Evolutionary conservation across 768 basidiomycete species (phyloP), one percentile per base, ranked within the genome.

Genomic region (Infundibulicybe gibba): DNA sequence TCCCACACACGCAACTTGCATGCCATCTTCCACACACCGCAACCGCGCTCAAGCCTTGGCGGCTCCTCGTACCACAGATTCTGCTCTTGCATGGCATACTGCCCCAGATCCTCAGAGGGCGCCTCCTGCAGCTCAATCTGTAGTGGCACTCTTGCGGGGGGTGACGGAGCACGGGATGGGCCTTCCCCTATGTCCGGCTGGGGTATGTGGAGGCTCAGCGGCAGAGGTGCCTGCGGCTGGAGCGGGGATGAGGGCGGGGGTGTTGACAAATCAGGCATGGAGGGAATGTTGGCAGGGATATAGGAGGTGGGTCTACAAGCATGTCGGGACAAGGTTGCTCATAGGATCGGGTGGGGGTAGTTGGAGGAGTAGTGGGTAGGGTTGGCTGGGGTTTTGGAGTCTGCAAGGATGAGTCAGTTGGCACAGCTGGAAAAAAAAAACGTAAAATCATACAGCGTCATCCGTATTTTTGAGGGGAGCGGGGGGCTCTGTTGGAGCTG

Each of bases 11-110:
- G 33, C n/a, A 49, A 38, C 32, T 47, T 48, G 47, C 57, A 59
- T 34, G 57, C 57, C 9, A 51, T 54, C 48, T 54, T 53, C 57
- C 57, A 59, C 2, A 54, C 45, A n/a, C 48, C 48, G 11, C 32
- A 51, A 32, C 45, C 46, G 13, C 42, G 38, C 42, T 14, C 9
- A 30, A 51, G 43, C 2, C 48, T 10, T 25, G 37, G 14, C 30
- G 49, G 52, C 17, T 51, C 47, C 35, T 38, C 35, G n/a, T 19
- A 38, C 35, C 35, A 38, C 35, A 14, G 6, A 38, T 19, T 10
- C n/a, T 10, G n/a, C 17, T 19, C 35, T 19, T n/a, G 14, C 35
- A 38, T 38, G 35, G n/a, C 35, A 38, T 38, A 14, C 10, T n/a
- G 14, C 35, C 14, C 17, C 35, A 10, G 6, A 10, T 3, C 35